Base-by-base conservation (phyloP, 345 rosid genomes). In the Melaleuca alternifolia region DNA sequence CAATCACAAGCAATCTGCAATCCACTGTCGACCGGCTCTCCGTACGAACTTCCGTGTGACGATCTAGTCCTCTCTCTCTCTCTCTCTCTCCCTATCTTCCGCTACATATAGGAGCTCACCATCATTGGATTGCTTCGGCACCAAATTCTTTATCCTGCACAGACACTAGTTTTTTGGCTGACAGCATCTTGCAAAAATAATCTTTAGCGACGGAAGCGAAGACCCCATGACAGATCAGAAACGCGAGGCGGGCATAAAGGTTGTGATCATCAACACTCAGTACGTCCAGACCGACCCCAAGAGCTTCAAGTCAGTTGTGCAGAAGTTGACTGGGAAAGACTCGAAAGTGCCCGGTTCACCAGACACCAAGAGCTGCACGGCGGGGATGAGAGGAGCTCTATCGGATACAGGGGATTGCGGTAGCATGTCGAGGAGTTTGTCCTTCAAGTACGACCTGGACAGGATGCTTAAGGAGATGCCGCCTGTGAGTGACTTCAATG, bases 271-370 rank as follows among this genome's bases (percentile, higher is more conserved):
- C 84, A 75, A 88, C 88, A 92, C 95, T 11, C 89, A 86, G 54
- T 91, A 91, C 23, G 92, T 93, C 33, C 87, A 92, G 79, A 89
- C 95, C 23, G 94, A 93, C 84, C 91, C 91, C 57, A 84, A 76
- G 84, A 93, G 88, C 85, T 93, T 93, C 91, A 92, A 93, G 85
- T 90, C 92, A 7, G 91, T 92, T n/a, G 95, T 93, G 84, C 95
- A 93, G 53, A 88, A 90, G 59, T 86, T 93, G n/a, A 93, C 95
- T 10, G 92, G 95, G 46, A 92, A 93, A 51, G 88, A 92, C 57
- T 91, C 95, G 14, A 87, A 84, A n/a, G 91, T 84, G 37, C 85
- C 90, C 30, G 82, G 85, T 3, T 87, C 87, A 51, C 86, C 87
- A 37, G 30, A 50, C 5, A 16, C 30, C 51, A 15, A 51, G 41